Evolutionary conservation across 1,284 basidiomycete species (phyloP).

Genomic region (Tilletia indica): DNA sequence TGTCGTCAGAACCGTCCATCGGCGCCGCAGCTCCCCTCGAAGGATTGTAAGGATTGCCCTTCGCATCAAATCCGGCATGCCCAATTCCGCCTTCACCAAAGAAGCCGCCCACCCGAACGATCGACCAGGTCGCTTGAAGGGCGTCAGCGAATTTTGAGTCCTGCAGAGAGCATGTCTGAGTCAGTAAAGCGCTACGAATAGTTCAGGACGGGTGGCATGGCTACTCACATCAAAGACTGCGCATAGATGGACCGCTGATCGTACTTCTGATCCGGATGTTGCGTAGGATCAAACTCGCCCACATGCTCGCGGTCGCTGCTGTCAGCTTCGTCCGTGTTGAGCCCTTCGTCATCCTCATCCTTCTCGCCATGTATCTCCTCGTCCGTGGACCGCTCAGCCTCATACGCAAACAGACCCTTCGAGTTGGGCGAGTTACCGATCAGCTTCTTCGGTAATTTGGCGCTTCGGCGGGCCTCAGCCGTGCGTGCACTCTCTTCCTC

Average conservation of each 20-base stretch:
- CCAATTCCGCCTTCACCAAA: conserved; percentile 18
- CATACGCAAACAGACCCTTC: conserved; percentile 65
- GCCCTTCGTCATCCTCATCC: conserved; percentile 61
- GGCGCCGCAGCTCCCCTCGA: conserved; percentile 29
- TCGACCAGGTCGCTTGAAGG: conserved; percentile 27
- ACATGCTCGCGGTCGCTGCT: conserved; percentile 65
- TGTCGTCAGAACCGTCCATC: conserved; percentile 29
- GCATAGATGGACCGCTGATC: conserved; percentile 48
- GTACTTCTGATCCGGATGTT: conserved; percentile 67
- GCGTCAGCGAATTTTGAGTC: conserved; percentile 35
- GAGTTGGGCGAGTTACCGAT: conserved; percentile 51
- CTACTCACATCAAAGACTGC: conserved; percentile 43
- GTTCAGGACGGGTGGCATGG: neutral
- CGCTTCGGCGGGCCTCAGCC: neutral
- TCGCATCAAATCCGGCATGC: neutral
- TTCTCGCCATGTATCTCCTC: conserved; percentile 63
- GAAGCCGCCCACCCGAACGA: conserved; percentile 30
- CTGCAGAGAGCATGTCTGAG: conserved; percentile 1
- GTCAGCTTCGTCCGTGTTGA: conserved; percentile 63
- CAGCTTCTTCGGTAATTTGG: conserved; percentile 33
- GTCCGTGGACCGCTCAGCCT: conserved; percentile 75
- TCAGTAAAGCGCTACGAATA: neutral
- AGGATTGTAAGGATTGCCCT: neutral
- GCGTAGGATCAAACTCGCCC: conserved; percentile 66
- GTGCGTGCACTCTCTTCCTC: neutral